phyloP scores from a whole-genome alignment of 1,139 yeast genomes.

The Martiniozyma asiatica region DNA sequence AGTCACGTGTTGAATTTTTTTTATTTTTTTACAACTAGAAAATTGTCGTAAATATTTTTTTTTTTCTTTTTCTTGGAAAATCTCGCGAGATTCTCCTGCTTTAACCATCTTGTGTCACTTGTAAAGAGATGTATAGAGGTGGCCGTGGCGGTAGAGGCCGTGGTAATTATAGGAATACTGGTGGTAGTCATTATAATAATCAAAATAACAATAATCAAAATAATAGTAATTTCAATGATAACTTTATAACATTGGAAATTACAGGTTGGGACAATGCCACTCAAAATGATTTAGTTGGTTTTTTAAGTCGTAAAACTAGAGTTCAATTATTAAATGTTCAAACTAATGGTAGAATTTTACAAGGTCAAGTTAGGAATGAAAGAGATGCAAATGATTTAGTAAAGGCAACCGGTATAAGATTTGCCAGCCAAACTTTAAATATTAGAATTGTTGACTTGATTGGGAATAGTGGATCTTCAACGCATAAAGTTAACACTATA shows the following conservation, averaged over 20 bases:
- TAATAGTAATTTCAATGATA: too few species aligned
- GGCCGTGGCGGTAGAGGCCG: constrained; percentile 33
- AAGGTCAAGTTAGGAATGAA: constrained; percentile 42
- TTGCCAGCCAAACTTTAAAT: constrained; percentile 62
- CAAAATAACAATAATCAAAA: constrained; percentile 6
- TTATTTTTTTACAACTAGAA: too few species aligned
- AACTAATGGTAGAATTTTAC: constrained; percentile 29
- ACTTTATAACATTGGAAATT: constrained; percentile 45
- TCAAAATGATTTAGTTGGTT: constrained; percentile 53
- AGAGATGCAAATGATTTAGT: constrained; percentile 48
- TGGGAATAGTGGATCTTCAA: constrained; percentile 11
- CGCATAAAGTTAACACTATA: constrained; percentile 35
- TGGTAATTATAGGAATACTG: constrained; percentile 8
- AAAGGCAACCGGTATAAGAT: constrained; percentile 63
- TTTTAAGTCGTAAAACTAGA: constrained; percentile 57
- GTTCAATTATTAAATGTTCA: constrained; percentile 42
- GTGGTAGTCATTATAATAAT: constrained; percentile 12
- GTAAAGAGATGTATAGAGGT: constrained; percentile 37
- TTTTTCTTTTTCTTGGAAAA: neutral
- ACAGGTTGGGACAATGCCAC: constrained; percentile 78
- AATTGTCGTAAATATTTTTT: too few species aligned
- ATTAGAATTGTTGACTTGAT: constrained; percentile 31
- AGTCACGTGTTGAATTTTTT: too few species aligned
- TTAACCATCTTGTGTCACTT: too few species aligned
- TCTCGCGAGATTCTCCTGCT: too few species aligned